phyloP scores from a whole-genome alignment of 2,329 filamentous ascomycete species.

The Fusarium albidum region DNA sequence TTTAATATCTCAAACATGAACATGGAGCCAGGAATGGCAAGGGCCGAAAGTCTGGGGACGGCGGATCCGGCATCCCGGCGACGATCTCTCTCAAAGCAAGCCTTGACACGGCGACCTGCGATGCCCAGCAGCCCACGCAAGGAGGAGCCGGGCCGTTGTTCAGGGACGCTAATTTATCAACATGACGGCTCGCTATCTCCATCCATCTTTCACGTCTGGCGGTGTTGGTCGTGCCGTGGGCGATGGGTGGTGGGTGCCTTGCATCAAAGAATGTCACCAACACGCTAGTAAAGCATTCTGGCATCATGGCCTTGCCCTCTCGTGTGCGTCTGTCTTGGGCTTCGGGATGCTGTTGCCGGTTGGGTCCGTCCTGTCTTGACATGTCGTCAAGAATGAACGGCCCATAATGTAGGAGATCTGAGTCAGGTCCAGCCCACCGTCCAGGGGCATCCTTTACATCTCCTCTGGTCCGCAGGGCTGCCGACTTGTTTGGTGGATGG shows the following conservation, averaged over 20 bases:
- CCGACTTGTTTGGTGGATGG: not conserved
- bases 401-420: not conserved
- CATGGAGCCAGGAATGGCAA: conserved; percentile 1
- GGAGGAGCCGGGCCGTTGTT: not conserved
- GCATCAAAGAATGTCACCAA: conserved; percentile 25
- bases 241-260: conserved; percentile 22
- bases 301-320: not conserved
- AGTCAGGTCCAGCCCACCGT: too few relatives aligned
- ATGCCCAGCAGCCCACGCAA: not conserved
- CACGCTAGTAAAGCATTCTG: conserved; percentile 14
- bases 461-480: conserved; percentile 8
- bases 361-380: conserved; percentile 18
- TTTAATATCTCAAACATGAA: conserved; percentile 8
- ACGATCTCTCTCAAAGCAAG: conserved; percentile 14
- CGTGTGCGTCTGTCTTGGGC: not conserved
- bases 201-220: not conserved
- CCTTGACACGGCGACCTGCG: not conserved
- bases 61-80: conserved; percentile 20
- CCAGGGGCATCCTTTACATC: conserved; percentile 12
- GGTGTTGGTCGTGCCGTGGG: conserved; percentile 1
- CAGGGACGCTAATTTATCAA: not conserved
- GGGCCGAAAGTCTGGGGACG: conserved; percentile 16
- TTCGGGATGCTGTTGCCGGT: conserved; percentile 16
- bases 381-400: not conserved
- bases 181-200: conserved; percentile 1